These are phyloP conservation scores for Leccinum olivaceopallidum DNA, from an alignment of 768 basidiomycete species.

Conservation along the genomic window DNA sequence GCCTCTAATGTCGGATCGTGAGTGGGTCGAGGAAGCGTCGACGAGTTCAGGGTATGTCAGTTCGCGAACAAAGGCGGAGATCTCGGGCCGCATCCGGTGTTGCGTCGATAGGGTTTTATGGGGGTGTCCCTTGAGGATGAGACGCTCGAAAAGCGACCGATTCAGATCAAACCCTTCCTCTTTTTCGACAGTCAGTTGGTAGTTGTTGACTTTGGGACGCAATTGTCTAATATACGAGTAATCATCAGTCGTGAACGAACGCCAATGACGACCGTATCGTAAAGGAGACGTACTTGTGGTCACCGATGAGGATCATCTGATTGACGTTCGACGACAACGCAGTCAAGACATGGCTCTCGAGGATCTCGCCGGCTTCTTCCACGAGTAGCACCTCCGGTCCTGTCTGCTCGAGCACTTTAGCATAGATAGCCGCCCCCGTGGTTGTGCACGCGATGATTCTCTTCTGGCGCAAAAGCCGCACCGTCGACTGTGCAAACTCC, in stretches of 20 bases:
- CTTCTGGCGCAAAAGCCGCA: slow-evolving; percentile 40
- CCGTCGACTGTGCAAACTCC: slow-evolving; percentile 35
- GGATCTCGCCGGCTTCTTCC: slow-evolving; percentile 72
- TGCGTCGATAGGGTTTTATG: slow-evolving; percentile 56
- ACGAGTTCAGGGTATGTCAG: slow-evolving; percentile 67
- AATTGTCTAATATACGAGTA: slow-evolving; percentile 47
- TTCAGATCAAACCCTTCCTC: slow-evolving; percentile 70
- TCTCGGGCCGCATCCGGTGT: slow-evolving; percentile 76
- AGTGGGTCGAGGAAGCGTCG: slow-evolving; percentile 50
- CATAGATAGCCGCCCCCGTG: slow-evolving; percentile 65
- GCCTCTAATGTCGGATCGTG: slow-evolving; percentile 53
- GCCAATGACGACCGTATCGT: neutral
- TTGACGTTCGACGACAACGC: slow-evolving; percentile 46
- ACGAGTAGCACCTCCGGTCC: slow-evolving; percentile 56
- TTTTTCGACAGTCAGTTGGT: slow-evolving; percentile 63
- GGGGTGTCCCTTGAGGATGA: slow-evolving; percentile 60
- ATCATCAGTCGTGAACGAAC: neutral
- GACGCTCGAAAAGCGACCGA: slow-evolving; percentile 55
- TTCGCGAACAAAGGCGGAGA: slow-evolving; percentile 57
- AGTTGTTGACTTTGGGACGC: slow-evolving; percentile 71
- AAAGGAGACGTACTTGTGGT: slow-evolving; percentile 53
- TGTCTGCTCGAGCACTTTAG: slow-evolving; percentile 41
- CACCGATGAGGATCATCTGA: slow-evolving; percentile 66
- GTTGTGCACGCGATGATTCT: slow-evolving; percentile 70
- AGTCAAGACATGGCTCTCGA: slow-evolving; percentile 66